Evolutionary conservation across 768 basidiomycete genomes (phyloP).

Genomic region (Tricholoma sp.): DNA sequence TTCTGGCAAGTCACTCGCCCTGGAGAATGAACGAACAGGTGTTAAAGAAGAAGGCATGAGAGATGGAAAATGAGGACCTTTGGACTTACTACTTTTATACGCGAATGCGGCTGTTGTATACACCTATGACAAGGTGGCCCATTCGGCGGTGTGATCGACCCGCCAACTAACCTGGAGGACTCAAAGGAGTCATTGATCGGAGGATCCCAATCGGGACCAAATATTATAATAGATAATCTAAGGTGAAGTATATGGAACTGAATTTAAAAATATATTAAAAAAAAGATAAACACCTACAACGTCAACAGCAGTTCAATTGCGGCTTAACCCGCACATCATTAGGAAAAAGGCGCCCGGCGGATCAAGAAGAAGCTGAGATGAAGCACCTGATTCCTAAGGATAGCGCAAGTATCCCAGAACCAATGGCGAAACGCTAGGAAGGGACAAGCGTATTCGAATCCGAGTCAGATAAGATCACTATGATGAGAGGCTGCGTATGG

Average conservation of each 20-base stretch:
- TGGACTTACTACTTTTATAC: neutral
- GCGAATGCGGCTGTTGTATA: neutral
- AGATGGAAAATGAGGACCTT: neutral
- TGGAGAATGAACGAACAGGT: conserved; percentile 16
- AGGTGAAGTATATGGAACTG: too few species aligned
- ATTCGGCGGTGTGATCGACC: neutral
- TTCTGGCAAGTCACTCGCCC: conserved; percentile 32
- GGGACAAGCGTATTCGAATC: neutral
- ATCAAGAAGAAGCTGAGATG: neutral
- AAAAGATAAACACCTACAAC: neutral
- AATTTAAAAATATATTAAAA: neutral
- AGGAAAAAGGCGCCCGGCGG: neutral
- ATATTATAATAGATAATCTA: neutral
- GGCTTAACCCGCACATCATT: neutral
- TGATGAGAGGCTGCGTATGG: neutral
- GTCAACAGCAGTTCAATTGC: neutral
- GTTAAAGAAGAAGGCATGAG: conserved; percentile 11
- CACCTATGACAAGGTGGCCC: neutral
- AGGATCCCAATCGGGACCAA: neutral
- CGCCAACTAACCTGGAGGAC: neutral
- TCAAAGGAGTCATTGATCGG: neutral
- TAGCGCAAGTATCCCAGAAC: neutral
- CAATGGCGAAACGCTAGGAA: neutral
- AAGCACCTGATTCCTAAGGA: neutral
- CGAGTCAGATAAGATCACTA: neutral